Evolutionary conservation across 441 rosid genomes (phyloP), one percentile per base, ranked within the genome.

Genomic region (Gossypium gossypioides): DNA sequence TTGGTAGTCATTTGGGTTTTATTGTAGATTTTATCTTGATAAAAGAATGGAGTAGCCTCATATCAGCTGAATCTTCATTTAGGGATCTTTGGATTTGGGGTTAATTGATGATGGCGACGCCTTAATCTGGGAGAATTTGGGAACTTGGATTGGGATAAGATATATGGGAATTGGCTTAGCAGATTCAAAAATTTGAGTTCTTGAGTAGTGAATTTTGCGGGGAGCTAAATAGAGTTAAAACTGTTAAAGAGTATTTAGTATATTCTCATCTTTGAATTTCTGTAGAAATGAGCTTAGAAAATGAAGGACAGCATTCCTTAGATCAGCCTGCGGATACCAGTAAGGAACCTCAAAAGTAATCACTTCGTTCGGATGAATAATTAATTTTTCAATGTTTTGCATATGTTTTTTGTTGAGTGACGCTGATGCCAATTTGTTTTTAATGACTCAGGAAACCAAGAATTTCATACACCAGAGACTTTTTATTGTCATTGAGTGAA

Each of bases 401-500:
- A 5, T 2, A 10, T 52, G 12, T 4, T 51, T 68, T 52, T 8
- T 24, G 50, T 52, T 29, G 71, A 50, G 5, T 29, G 60, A 51
- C 3, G 16, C 10, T 68, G 27, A 29, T 27, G 6, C 15, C 46
- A 29, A 40, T 40, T 48, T 59, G 18, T 25, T 77, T 58, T 0
- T 61, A 58, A 78, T 85, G 75, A 71, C 80, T 64, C 88, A 93
- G 98, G 95, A 84, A 74, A 79, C 51, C 76, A 15, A 85, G 71
- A 76, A 77, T 88, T 65, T 79, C 82, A 0, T 96, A 96, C 83
- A 78, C 90, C 10, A 86, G 91, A 77, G 86, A 88, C 12, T 87
- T 89, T 80, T 87, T 96, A 34, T 72, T 91, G 68, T 93, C 97
- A 0, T 50, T 93, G 32, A 81, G 90, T 63, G 92, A 86, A 61